A percentile compares a stretch with the other conserved stretches of the same genome.
phyloP scores from a whole-genome alignment of 116 monocot genomes.

The Zostera marina region DNA sequence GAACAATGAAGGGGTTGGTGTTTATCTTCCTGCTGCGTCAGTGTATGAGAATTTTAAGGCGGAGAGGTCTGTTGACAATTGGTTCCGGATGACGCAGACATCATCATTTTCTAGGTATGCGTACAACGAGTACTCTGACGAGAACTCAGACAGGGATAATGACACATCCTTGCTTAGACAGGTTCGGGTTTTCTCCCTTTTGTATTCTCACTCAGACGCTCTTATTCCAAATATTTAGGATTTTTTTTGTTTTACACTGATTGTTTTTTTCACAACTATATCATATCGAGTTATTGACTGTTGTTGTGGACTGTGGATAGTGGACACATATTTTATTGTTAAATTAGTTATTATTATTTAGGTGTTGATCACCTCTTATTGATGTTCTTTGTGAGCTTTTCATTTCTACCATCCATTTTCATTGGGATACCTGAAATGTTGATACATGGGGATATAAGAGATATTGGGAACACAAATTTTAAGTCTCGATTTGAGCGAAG shows the following conservation, averaged over 20 bases:
- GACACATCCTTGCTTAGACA: conserved; percentile 13
- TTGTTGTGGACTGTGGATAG: too few relatives aligned
- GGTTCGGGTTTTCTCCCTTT: background rate
- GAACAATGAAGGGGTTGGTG: conserved; percentile 7
- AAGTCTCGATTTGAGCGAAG: too few relatives aligned
- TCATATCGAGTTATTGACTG: too few relatives aligned
- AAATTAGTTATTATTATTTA: too few relatives aligned
- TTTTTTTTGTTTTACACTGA: background rate
- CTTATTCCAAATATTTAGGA: background rate
- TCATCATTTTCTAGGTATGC: conserved; percentile 40
- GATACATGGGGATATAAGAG: too few relatives aligned
- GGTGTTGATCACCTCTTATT: too few relatives aligned
- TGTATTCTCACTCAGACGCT: background rate
- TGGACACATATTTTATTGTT: too few relatives aligned
- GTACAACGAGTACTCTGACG: conserved; percentile 78
- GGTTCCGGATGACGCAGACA: conserved; percentile 28
- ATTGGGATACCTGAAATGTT: too few relatives aligned
- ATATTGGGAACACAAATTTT: too few relatives aligned
- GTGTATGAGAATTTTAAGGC: conserved; percentile 31
- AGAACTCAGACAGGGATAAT: conserved; percentile 74
- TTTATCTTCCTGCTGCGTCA: conserved; percentile 39
- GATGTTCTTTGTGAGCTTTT: too few relatives aligned
- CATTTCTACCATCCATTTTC: too few relatives aligned
- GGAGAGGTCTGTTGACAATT: conserved; percentile 12
- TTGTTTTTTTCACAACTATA: too few relatives aligned